phyloP scores from a whole-genome alignment of 768 basidiomycete species.

The Astraeus odoratus region DNA sequence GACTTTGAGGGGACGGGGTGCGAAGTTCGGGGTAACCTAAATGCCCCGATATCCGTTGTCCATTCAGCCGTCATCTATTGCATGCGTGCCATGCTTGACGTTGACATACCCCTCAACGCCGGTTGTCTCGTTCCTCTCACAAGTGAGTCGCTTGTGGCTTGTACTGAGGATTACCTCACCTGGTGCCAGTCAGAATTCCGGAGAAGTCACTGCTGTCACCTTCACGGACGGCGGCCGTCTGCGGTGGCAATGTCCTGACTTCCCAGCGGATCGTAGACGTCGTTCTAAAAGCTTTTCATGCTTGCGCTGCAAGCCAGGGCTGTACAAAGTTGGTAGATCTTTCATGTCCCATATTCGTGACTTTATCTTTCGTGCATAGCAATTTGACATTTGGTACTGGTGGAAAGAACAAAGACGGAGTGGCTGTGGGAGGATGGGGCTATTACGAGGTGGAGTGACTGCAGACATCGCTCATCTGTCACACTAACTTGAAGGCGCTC shows the following conservation, averaged over 20 bases:
- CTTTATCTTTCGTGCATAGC: slow-evolving; percentile 29
- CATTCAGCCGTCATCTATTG: slow-evolving; percentile 88
- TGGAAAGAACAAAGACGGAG: slow-evolving; percentile 79
- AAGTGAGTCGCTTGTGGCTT: slow-evolving; percentile 36
- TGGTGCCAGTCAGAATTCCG: slow-evolving; percentile 63
- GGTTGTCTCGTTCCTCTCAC: slow-evolving; percentile 86
- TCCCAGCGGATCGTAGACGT: slow-evolving; percentile 94
- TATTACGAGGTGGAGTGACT: slow-evolving; percentile 62
- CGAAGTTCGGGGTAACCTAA: slow-evolving; percentile 81
- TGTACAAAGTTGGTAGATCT: slow-evolving; percentile 69
- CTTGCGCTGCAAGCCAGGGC: slow-evolving; percentile 88
- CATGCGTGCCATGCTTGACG: slow-evolving; percentile 79
- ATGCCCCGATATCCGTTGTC: slow-evolving; percentile 79
- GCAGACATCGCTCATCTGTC: not conserved
- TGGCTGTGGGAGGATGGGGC: slow-evolving; percentile 76
- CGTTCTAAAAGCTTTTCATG: slow-evolving; percentile 86
- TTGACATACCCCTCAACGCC: slow-evolving; percentile 89
- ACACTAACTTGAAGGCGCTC: slow-evolving; percentile 4
- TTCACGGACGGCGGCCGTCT: slow-evolving; percentile 82
- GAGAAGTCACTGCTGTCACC: slow-evolving; percentile 73
- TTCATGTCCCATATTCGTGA: not conserved
- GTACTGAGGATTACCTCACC: not conserved
- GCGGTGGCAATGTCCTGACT: slow-evolving; percentile 88
- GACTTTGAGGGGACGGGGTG: slow-evolving; percentile 83
- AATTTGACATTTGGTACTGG: slow-evolving; percentile 88